Evolutionary conservation across 805 yeast genomes (phyloP).

Genomic region (Pichia nakasei): DNA sequence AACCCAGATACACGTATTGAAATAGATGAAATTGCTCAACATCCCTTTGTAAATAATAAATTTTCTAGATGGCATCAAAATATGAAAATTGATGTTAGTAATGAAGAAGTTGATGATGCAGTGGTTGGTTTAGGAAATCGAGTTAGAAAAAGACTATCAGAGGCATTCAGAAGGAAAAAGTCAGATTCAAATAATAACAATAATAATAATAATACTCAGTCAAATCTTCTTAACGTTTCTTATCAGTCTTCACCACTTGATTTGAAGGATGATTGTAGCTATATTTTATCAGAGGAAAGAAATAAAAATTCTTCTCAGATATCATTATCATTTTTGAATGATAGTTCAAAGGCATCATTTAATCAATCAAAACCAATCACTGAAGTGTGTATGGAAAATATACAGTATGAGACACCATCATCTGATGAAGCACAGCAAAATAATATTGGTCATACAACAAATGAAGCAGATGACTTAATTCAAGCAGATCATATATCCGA

Average conservation of each 20-base stretch:
- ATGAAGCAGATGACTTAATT: background rate
- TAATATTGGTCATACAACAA: background rate
- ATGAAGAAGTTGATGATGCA: constrained; percentile 66
- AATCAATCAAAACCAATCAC: background rate
- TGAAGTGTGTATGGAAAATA: background rate
- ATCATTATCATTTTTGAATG: background rate
- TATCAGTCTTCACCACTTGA: background rate
- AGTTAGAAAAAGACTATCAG: constrained; percentile 42
- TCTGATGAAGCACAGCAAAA: background rate
- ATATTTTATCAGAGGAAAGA: constrained; percentile 12
- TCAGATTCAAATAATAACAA: background rate
- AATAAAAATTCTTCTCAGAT: constrained; percentile 3
- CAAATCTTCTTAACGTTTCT: background rate
- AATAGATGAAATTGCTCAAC: constrained; percentile 63
- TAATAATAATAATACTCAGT: background rate
- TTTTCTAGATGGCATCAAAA: constrained; percentile 21
- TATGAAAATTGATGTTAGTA: constrained; percentile 48
- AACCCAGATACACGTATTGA: constrained; percentile 61
- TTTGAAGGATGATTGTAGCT: constrained; percentile 11
- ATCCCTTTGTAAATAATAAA: constrained; percentile 46
- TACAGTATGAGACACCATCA: background rate
- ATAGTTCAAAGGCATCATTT: background rate
- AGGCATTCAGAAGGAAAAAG: constrained; percentile 25
- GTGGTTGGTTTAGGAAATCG: constrained; percentile 74
- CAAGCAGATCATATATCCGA: background rate